Percentiles rank a stretch among this genome's conserved stretches.
These are phyloP conservation scores for Aspergillus haitiensis DNA, from an alignment of 495 filamentous ascomycete genomes.

Conservation along the genomic window DNA sequence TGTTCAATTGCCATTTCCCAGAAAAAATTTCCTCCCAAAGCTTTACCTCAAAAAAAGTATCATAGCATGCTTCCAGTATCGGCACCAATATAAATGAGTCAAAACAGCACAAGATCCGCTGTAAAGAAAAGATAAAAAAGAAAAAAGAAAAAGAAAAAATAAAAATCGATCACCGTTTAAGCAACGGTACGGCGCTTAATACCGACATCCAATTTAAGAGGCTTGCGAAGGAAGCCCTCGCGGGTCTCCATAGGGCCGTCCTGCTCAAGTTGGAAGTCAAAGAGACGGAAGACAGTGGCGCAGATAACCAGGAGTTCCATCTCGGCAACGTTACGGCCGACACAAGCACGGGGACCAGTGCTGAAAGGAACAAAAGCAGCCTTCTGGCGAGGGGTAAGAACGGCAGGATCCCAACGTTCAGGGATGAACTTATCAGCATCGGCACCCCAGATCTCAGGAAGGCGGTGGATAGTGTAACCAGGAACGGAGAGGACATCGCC, in stretches of 20 bases:
- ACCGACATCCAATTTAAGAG: slow-evolving; percentile 70
- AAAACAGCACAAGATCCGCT: not conserved
- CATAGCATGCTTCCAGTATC: not conserved
- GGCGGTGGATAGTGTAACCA: slow-evolving; percentile 85
- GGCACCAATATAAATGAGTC: not conserved
- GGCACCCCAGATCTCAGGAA: slow-evolving; percentile 75
- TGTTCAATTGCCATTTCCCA: not conserved
- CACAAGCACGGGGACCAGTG: slow-evolving; percentile 76
- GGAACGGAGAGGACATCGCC: slow-evolving; percentile 82
- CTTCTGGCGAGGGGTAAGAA: slow-evolving; percentile 65
- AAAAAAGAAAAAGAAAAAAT: not conserved
- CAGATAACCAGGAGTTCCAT: slow-evolving; percentile 88
- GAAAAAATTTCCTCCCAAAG: slow-evolving; percentile 2
- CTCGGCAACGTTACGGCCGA: slow-evolving; percentile 86
- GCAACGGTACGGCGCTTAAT: slow-evolving; percentile 44
- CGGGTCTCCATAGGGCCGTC: slow-evolving; percentile 67
- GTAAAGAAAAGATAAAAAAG: not conserved
- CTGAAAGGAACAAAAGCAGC: slow-evolving; percentile 84
- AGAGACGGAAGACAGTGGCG: slow-evolving; percentile 71
- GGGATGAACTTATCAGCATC: slow-evolving; percentile 79
- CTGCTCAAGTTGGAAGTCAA: slow-evolving; percentile 73
- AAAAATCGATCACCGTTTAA: slow-evolving; percentile 1
- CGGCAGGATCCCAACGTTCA: slow-evolving; percentile 65
- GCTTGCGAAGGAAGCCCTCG: slow-evolving; percentile 91
- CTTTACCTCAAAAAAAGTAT: not conserved